Conservation (phyloP, 164 flowering plant genomes). For the Buxus sempervirens region DNA sequence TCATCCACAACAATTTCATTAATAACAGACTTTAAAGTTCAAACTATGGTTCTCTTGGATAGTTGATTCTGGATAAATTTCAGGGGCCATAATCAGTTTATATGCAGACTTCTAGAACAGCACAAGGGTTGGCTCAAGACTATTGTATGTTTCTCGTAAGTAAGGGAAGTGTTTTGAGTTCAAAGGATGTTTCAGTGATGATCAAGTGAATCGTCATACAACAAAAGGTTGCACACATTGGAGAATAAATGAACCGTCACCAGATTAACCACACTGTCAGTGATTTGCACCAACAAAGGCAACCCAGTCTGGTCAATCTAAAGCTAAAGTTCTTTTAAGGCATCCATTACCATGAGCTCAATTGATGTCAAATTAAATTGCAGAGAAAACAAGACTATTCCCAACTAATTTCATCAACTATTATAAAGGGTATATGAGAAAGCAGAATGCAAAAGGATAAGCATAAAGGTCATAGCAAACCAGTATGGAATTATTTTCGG, state of each 20-base stretch:
- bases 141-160: not conserved
- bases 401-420: not conserved
- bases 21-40: not conserved
- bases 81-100: too few relatives aligned
- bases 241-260: not conserved
- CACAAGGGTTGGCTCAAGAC: too few relatives aligned
- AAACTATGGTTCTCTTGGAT: too few relatives aligned
- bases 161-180: not conserved
- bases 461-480: conserved; percentile 24
- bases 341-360: too few relatives aligned
- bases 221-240: not conserved
- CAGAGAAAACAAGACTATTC: not conserved
- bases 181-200: not conserved
- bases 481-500: conserved; percentile 74
- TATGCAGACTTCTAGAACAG: too few relatives aligned
- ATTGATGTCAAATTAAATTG: not conserved
- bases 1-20: conserved; percentile 2
- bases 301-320: too few relatives aligned
- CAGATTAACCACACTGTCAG: not conserved
- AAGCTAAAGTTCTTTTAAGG: not conserved
- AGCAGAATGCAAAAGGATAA: not conserved
- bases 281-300: not conserved
- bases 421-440: not conserved
- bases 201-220: not conserved
- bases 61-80: too few relatives aligned